Evolutionary conservation across 164 flowering plant genomes (phyloP).

Genomic region (Sedum album): DNA sequence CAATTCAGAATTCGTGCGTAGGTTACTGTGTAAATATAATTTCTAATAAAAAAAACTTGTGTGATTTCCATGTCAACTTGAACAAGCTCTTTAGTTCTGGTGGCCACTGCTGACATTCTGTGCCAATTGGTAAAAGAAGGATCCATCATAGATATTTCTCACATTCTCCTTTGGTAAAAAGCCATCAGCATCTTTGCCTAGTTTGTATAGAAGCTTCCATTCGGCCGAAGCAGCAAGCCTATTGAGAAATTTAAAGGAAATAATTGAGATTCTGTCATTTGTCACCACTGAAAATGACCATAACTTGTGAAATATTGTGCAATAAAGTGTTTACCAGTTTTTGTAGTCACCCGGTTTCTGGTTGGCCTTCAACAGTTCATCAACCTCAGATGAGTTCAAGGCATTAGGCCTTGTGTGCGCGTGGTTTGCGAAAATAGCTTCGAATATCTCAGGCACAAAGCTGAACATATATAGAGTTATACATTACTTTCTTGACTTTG

Average conservation of each 20-base stretch:
- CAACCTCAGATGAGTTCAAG: not conserved
- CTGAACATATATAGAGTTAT: not conserved
- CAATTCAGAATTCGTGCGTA: too few relatives aligned
- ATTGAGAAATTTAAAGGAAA: too few relatives aligned
- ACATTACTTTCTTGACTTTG: slow-evolving; percentile 13
- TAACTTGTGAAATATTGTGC: not conserved
- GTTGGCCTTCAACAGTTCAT: not conserved
- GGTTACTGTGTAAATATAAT: too few relatives aligned
- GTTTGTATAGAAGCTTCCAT: not conserved
- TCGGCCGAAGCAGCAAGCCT: not conserved
- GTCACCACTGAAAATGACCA: not conserved
- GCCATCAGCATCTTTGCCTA: too few relatives aligned
- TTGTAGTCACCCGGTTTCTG: not conserved
- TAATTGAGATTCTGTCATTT: not conserved
- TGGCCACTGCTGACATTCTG: too few relatives aligned
- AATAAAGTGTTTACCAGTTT: not conserved
- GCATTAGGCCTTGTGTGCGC: not conserved
- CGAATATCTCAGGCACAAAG: not conserved
- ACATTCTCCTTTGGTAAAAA: too few relatives aligned
- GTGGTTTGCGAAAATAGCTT: not conserved
- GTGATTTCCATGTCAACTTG: too few relatives aligned
- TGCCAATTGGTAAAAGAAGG: too few relatives aligned
- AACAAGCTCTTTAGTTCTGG: too few relatives aligned
- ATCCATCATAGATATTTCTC: too few relatives aligned
- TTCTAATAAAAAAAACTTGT: too few relatives aligned